Conservation (phyloP, 1,284 basidiomycete genomes). For the Microbotryum scabiosae region DNA sequence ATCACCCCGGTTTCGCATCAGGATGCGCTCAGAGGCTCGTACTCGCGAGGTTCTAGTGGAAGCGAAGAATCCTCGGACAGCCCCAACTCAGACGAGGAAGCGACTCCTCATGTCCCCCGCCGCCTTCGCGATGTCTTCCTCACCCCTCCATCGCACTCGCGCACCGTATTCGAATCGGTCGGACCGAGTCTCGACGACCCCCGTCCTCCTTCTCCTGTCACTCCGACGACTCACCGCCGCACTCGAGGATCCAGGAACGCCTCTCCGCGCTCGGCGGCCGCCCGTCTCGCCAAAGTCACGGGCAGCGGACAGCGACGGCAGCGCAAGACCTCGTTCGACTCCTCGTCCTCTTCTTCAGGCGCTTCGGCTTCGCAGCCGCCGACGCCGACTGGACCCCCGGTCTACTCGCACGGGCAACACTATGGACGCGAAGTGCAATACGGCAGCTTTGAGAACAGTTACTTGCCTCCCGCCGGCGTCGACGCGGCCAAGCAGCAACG, state of each 20-base stretch:
- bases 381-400: constrained; percentile 18
- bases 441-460: constrained; percentile 3
- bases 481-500: constrained; percentile 1
- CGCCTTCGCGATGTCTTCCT: constrained; percentile 5
- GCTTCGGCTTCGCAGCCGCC: constrained; percentile 21
- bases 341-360: constrained; percentile 25
- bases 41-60: neutral
- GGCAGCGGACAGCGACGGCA: constrained; percentile 5
- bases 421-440: neutral
- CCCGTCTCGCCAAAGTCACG: neutral
- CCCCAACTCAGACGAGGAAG: constrained; percentile 1
- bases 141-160: constrained; percentile 14
- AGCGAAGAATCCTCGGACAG: constrained; percentile 2
- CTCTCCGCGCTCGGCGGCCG: constrained; percentile 2
- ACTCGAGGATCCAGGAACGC: neutral
- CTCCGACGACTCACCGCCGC: constrained; percentile 15
- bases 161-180: constrained; percentile 15
- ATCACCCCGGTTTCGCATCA: neutral
- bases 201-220: constrained; percentile 24
- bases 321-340: constrained; percentile 19
- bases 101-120: neutral
- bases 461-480: constrained; percentile 14
- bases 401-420: constrained; percentile 1
- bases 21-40: too few species aligned
- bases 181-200: neutral